These are phyloP conservation scores for Hydnum rufescens DNA, from an alignment of 768 basidiomycete species.

Conservation along the genomic window DNA sequence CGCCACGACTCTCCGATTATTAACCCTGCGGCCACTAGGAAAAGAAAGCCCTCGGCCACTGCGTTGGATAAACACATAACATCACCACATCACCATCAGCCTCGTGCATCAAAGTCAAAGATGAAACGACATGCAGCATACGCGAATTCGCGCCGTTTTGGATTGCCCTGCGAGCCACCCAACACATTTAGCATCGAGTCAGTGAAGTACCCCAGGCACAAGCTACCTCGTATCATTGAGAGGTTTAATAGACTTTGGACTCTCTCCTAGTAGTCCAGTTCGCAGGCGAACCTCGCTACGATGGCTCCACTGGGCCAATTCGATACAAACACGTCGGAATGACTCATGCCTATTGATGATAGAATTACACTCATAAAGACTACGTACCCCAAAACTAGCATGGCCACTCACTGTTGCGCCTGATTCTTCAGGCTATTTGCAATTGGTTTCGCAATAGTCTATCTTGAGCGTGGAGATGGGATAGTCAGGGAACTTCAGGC, in stretches of 20 bases:
- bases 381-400: not conserved
- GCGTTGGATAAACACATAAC: not conserved
- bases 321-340: slow-evolving; percentile 51
- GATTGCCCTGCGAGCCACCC: slow-evolving; percentile 36
- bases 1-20: slow-evolving; percentile 67
- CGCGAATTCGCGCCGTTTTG: slow-evolving; percentile 65
- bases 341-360: slow-evolving; percentile 35
- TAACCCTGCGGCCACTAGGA: slow-evolving; percentile 48
- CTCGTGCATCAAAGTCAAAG: too few relatives aligned
- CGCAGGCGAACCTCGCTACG: slow-evolving; percentile 51
- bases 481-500: not conserved
- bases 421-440: slow-evolving; percentile 46
- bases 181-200: too few relatives aligned
- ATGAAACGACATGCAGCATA: too few relatives aligned
- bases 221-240: slow-evolving; percentile 55
- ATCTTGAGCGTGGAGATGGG: not conserved
- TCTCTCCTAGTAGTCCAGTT: slow-evolving; percentile 59
- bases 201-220: too few relatives aligned
- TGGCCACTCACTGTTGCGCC: slow-evolving; percentile 39
- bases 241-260: slow-evolving; percentile 49
- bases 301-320: slow-evolving; percentile 60
- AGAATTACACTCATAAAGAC: not conserved
- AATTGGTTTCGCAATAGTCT: slow-evolving; percentile 80
- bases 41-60: slow-evolving; percentile 69
- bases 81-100: not conserved